These are phyloP conservation scores for Trypanosoma platydactyli DNA, from an alignment of 208 protist species.

Conservation along the genomic window DNA sequence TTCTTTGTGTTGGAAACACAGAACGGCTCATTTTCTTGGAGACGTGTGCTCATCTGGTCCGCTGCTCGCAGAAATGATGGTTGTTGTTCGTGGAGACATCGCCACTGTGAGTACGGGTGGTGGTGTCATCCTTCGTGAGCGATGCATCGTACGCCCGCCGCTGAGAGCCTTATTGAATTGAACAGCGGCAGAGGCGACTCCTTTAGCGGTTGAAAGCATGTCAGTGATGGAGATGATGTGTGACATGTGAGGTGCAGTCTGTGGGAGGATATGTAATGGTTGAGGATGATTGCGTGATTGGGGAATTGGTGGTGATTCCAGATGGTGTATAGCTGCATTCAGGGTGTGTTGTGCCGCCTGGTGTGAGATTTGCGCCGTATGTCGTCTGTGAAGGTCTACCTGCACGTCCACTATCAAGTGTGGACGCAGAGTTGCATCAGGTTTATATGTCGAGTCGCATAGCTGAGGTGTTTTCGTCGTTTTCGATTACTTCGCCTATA, in stretches of 20 bases:
- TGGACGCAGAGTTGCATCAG: constrained; percentile 42
- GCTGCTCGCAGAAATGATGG: constrained; percentile 10
- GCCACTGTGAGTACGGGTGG: constrained; percentile 31
- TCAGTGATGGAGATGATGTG: constrained; percentile 45
- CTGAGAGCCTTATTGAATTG: constrained; percentile 45
- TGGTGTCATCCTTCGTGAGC: constrained; percentile 34
- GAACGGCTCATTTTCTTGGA: constrained; percentile 15
- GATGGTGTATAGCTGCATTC: constrained; percentile 65
- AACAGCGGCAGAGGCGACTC: constrained; percentile 27
- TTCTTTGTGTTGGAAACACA: constrained; percentile 12
- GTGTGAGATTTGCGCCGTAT: constrained; percentile 53
- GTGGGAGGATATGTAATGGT: constrained; percentile 57
- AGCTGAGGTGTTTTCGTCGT: constrained; percentile 22
- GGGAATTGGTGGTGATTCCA: constrained; percentile 41
- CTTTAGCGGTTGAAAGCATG: constrained; percentile 45
- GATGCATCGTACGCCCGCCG: constrained; percentile 52
- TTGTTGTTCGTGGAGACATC: constrained; percentile 47
- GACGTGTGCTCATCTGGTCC: constrained; percentile 8
- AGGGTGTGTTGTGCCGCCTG: constrained; percentile 48
- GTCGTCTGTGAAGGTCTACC: constrained; percentile 58
- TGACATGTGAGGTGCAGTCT: constrained; percentile 56
- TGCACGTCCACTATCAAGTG: constrained; percentile 35
- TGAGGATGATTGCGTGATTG: constrained; percentile 60
- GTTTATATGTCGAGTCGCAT: constrained; percentile 48
- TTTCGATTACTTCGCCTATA: not conserved